These are phyloP conservation scores for Ogataea zsoltii DNA, from an alignment of 805 yeast species.

Conservation along the genomic window DNA sequence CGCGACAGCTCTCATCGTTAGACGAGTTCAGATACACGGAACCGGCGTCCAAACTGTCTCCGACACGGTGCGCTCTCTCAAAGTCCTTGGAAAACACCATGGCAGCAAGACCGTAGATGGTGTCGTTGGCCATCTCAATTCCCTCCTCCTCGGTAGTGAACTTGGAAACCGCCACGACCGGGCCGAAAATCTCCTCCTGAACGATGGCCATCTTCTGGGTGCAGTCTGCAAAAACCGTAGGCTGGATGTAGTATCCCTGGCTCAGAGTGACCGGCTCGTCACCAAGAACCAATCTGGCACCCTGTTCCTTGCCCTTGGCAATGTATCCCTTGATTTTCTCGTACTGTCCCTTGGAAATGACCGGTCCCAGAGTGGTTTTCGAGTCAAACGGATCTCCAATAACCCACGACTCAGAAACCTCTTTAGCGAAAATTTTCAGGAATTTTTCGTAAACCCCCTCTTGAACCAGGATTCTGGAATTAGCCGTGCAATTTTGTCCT, in stretches of 20 bases:
- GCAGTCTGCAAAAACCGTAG: constrained; percentile 76
- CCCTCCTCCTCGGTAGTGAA: constrained; percentile 72
- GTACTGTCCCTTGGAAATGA: constrained; percentile 55
- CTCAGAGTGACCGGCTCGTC: constrained; percentile 43
- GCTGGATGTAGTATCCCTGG: constrained; percentile 67
- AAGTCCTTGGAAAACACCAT: constrained; percentile 75
- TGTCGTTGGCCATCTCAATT: constrained; percentile 64
- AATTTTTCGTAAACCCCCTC: constrained; percentile 57
- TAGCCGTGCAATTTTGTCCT: constrained; percentile 72
- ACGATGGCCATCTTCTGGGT: constrained; percentile 64
- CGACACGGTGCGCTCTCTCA: constrained; percentile 54
- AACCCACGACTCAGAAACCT: constrained; percentile 49
- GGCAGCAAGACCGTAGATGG: constrained; percentile 80
- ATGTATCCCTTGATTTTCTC: constrained; percentile 52
- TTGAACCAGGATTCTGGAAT: constrained; percentile 61
- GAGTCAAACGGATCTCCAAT: constrained; percentile 57
- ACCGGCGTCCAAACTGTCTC: constrained; percentile 59
- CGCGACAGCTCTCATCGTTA: constrained; percentile 61
- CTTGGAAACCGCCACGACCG: constrained; percentile 70
- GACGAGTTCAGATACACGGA: constrained; percentile 70
- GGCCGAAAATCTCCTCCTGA: constrained; percentile 85
- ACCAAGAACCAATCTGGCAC: constrained; percentile 47
- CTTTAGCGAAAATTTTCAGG: constrained; percentile 42
- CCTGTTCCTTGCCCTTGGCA: constrained; percentile 46
- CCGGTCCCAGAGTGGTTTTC: constrained; percentile 58